A percentile compares a stretch with the other conserved stretches of the same genome.
Conservation (phyloP, 768 basidiomycete genomes). For the Tulasnella sp. region DNA sequence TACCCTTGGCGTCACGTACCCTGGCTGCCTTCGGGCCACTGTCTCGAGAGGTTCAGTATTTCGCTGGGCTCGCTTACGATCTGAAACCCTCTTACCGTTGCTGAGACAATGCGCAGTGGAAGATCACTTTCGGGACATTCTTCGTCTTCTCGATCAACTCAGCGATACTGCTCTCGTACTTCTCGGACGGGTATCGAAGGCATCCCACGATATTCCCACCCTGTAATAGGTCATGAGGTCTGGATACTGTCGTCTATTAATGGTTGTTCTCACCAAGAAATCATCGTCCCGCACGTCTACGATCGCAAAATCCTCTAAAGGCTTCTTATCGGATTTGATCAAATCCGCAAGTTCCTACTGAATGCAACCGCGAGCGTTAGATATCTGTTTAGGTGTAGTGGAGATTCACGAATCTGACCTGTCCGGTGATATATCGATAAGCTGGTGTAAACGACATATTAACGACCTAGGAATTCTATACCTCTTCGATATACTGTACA, state of each 20-base stretch:
- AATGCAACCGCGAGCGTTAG: not conserved
- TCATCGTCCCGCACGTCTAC: conserved; percentile 84
- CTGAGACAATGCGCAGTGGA: conserved; percentile 73
- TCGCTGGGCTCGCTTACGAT: conserved; percentile 4
- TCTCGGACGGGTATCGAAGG: conserved; percentile 49
- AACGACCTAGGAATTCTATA: too few relatives aligned
- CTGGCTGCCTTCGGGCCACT: conserved; percentile 73
- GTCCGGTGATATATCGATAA: not conserved
- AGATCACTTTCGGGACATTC: conserved; percentile 52
- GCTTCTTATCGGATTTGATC: conserved; percentile 53
- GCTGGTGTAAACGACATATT: not conserved
- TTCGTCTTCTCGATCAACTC: conserved; percentile 50
- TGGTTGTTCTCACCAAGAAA: conserved; percentile 29
- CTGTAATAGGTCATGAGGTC: conserved; percentile 1
- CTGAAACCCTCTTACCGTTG: conserved; percentile 48
- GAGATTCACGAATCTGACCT: not conserved
- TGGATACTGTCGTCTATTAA: not conserved
- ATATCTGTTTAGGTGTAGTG: not conserved
- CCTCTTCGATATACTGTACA: too few relatives aligned
- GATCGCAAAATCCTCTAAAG: conserved; percentile 58
- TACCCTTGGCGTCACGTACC: conserved; percentile 32
- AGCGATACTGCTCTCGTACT: conserved; percentile 49
- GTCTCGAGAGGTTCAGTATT: not conserved
- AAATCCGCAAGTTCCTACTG: conserved; percentile 55
- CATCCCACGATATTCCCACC: conserved; percentile 71